A percentile compares a stretch with the other conserved stretches of the same genome.
These are phyloP conservation scores for Solanum commersonii DNA, from an alignment of 257 asterid genomes.

Conservation along the genomic window DNA sequence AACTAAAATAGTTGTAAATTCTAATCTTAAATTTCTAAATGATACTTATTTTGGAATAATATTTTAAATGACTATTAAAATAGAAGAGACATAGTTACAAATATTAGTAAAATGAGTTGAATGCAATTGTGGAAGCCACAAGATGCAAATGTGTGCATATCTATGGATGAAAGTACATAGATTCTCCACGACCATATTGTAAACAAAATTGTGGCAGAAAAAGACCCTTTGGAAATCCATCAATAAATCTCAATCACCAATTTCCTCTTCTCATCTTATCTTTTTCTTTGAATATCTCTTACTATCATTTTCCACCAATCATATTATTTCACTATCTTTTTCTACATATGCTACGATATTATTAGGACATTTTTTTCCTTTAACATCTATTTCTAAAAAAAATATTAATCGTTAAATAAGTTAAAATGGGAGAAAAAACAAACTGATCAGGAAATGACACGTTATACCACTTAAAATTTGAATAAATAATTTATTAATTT, in stretches of 20 bases:
- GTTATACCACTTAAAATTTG: background rate
- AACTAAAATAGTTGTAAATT: background rate
- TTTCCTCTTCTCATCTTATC: slow-evolving; percentile 31
- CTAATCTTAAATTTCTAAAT: background rate
- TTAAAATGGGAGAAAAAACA: background rate
- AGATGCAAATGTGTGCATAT: slow-evolving; percentile 3
- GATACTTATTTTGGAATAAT: too few relatives aligned
- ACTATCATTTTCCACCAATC: background rate
- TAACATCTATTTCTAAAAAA: background rate
- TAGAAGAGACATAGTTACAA: background rate
- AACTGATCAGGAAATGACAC: background rate
- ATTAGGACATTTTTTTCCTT: background rate
- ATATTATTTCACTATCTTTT: background rate
- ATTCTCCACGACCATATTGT: background rate
- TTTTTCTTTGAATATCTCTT: background rate
- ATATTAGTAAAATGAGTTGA: background rate
- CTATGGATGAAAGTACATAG: slow-evolving; percentile 11
- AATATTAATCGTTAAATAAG: background rate
- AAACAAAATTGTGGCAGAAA: slow-evolving; percentile 29
- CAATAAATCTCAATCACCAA: slow-evolving; percentile 34
- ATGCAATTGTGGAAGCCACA: background rate
- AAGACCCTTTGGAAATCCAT: slow-evolving; percentile 16
- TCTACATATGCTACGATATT: background rate
- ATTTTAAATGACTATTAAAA: background rate
- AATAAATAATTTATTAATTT: background rate